A percentile compares a stretch with the other conserved stretches of the same genome.
These are phyloP conservation scores for Lobosporangium transversale DNA, from an alignment of 192 early-diverging fungal species.

Conservation along the genomic window DNA sequence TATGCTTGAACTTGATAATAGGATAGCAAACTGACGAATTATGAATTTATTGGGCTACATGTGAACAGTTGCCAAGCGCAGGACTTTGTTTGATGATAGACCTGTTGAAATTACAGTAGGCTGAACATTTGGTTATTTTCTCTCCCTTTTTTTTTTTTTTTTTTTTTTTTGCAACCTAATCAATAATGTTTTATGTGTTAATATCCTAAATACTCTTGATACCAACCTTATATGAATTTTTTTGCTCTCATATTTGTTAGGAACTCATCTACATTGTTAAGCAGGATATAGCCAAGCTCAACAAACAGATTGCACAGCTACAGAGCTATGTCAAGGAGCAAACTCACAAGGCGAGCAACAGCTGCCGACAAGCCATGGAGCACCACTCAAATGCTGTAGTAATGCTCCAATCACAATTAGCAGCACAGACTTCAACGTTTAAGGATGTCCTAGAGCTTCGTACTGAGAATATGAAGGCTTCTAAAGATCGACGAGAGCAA, in stretches of 20 bases:
- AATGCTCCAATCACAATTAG: constrained; percentile 85
- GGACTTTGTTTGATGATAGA: constrained; percentile 97
- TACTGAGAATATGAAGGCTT: constrained; percentile 91
- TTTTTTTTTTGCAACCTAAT: background rate
- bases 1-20: constrained; percentile 7
- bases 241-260: constrained; percentile 43
- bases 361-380: constrained; percentile 80
- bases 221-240: background rate
- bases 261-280: constrained; percentile 95
- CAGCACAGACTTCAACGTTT: constrained; percentile 87
- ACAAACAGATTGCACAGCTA: constrained; percentile 91
- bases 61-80: constrained; percentile 93
- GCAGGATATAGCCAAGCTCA: constrained; percentile 94
- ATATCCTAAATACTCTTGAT: background rate
- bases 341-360: constrained; percentile 41
- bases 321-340: constrained; percentile 75
- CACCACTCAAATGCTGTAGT: constrained; percentile 95
- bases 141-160: background rate
- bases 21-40: too few species aligned
- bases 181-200: background rate
- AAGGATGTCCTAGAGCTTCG: constrained; percentile 97
- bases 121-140: background rate
- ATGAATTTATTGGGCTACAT: too few species aligned
- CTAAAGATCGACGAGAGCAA: constrained; percentile 88
- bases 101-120: constrained; percentile 91